Base-by-base conservation (phyloP, 495 filamentous ascomycete species). In the Pyrenopolyporus hunteri region DNA sequence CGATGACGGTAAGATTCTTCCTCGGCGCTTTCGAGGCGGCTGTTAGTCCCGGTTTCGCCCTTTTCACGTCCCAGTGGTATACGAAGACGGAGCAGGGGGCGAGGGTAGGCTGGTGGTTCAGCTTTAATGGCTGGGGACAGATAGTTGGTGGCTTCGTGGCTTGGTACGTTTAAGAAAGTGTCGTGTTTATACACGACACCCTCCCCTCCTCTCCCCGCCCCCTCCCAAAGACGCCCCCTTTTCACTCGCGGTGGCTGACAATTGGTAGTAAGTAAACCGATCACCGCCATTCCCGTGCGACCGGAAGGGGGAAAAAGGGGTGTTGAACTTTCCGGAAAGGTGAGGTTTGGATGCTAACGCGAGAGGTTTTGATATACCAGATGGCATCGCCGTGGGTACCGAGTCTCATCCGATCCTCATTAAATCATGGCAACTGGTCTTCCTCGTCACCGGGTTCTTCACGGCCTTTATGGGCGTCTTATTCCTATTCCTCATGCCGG, bases 351-450 rank as follows among this genome's bases (percentile, higher is more conserved):
- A n/a, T n/a, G n/a, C n/a, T n/a, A n/a, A n/a, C n/a, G n/a, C n/a
- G n/a, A n/a, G n/a, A n/a, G n/a, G n/a, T n/a, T n/a, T n/a, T n/a
- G n/a, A n/a, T n/a, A n/a, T n/a, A n/a, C n/a, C n/a, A n/a, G n/a
- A 88, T 60, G 85, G 84, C 22, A 87, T 89, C 55, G 84, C 86
- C 7, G 74, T 76, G 10, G 85, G 85, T n/a, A 79, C 78, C 0
- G 66, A 72, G 13, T 73, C 74, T 16, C 72, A 86, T 49, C 83
- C 81, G 5, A 76, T 84, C 0, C 42, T 75, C 11, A 81, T 89
- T 59, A 81, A 79, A 28, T 76, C 83, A 1, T 89, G 87, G 87
- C 87, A 87, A 72, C 83, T 89, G 32, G 73, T 89, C 3, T 90
- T 89, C 70, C 79, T 90, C 1, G 77, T 86, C 17, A 86, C 83